phyloP scores from a whole-genome alignment of 257 asterid species.

The Solanum sejunctum region DNA sequence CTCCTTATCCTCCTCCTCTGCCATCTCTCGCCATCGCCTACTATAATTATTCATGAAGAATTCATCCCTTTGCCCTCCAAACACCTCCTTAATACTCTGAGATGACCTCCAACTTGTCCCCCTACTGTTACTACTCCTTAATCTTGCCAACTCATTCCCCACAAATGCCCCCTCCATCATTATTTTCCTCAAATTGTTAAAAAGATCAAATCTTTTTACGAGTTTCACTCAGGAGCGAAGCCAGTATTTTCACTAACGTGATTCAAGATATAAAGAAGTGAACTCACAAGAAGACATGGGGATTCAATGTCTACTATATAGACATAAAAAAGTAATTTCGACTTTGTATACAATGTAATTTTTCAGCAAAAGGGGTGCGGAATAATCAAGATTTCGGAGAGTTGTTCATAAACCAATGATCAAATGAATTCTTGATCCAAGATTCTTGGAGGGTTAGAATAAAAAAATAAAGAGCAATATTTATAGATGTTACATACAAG shows the following conservation, averaged over 20 bases:
- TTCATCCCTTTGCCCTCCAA: constrained; percentile 46
- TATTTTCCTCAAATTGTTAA: constrained; percentile 8
- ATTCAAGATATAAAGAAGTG: not conserved
- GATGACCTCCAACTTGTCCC: constrained; percentile 17
- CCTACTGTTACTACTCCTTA: constrained; percentile 29
- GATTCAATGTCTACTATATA: not conserved
- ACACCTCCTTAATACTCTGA: constrained; percentile 53
- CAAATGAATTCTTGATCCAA: not conserved
- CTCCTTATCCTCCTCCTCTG: constrained; percentile 66
- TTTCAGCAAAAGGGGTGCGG: not conserved
- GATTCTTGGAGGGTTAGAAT: not conserved
- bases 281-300: not conserved
- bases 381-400: not conserved
- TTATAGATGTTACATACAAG: not conserved
- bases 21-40: constrained; percentile 34
- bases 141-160: constrained; percentile 42
- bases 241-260: not conserved
- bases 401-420: not conserved
- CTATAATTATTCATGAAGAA: constrained; percentile 41
- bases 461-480: not conserved
- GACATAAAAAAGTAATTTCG: not conserved
- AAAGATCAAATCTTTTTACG: not conserved
- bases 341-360: not conserved
- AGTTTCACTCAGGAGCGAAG: not conserved
- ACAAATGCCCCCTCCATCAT: constrained; percentile 37